phyloP scores from a whole-genome alignment of 2,329 filamentous ascomycete species.

The Tolypocladium endophyticum region DNA sequence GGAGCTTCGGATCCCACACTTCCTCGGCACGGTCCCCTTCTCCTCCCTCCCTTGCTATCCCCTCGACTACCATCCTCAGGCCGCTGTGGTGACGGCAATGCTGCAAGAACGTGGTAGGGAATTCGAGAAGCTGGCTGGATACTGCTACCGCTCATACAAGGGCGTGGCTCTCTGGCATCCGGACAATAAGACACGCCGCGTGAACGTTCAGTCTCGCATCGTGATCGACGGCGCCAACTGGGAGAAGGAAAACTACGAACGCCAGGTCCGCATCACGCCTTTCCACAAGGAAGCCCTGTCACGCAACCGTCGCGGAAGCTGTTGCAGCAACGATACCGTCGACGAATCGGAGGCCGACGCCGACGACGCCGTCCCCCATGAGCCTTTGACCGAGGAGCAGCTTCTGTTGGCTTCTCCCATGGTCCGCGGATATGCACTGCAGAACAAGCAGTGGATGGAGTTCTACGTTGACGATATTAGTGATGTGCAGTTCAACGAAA shows the following conservation, averaged over 20 bases:
- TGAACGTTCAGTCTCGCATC: slow-evolving; percentile 18
- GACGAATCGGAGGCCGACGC: not conserved
- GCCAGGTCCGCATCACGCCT: slow-evolving; percentile 11
- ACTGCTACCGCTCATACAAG: slow-evolving; percentile 36
- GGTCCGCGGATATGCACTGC: slow-evolving; percentile 37
- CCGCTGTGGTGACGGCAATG: slow-evolving; percentile 19
- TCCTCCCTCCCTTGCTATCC: slow-evolving; percentile 32
- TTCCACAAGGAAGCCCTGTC: not conserved
- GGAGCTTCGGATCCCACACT: slow-evolving; percentile 25
- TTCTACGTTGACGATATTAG: slow-evolving; percentile 34
- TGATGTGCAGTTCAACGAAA: slow-evolving; percentile 35
- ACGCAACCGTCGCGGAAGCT: not conserved
- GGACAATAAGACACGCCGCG: slow-evolving; percentile 12
- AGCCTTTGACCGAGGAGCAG: slow-evolving; percentile 26
- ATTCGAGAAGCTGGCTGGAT: slow-evolving; percentile 34
- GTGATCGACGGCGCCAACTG: slow-evolving; percentile 19
- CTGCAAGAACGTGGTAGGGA: slow-evolving; percentile 30
- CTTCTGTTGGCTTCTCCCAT: slow-evolving; percentile 27
- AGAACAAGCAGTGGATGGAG: slow-evolving; percentile 36
- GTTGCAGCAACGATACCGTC: not conserved
- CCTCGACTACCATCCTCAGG: slow-evolving; percentile 29
- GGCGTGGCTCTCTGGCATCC: slow-evolving; percentile 23
- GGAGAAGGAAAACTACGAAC: slow-evolving; percentile 18
- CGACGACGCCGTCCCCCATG: too few relatives aligned
- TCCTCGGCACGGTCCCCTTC: slow-evolving; percentile 33